Evolutionary conservation across 1,284 basidiomycete genomes (phyloP).

Genomic region (Pseudozyma thailandica): DNA sequence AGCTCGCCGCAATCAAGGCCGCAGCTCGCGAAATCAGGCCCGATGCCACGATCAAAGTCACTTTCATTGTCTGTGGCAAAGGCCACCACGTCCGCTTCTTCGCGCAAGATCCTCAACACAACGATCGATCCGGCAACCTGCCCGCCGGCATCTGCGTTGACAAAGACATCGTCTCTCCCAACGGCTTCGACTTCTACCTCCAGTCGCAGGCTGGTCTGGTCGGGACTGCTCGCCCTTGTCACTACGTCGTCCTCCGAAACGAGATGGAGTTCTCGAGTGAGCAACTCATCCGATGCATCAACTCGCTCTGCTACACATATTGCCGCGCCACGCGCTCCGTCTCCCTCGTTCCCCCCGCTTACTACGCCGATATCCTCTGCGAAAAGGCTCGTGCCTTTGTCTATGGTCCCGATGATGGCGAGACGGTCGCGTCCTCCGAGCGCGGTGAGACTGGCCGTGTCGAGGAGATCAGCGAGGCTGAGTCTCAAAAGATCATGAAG

Average conservation of each 20-base stretch:
- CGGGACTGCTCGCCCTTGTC: constrained; percentile 69
- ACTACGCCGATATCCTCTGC: constrained; percentile 70
- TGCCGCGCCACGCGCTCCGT: constrained; percentile 69
- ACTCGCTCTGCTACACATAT: constrained; percentile 69
- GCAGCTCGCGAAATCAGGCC: constrained; percentile 51
- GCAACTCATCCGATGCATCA: constrained; percentile 62
- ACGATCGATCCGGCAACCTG: constrained; percentile 70
- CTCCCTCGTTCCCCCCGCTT: constrained; percentile 68
- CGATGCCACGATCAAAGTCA: constrained; percentile 66
- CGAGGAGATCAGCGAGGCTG: constrained; percentile 20
- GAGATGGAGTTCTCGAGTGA: constrained; percentile 63
- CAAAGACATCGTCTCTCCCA: constrained; percentile 69
- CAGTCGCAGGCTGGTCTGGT: constrained; percentile 63
- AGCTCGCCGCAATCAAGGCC: constrained; percentile 68
- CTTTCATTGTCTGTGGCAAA: constrained; percentile 53
- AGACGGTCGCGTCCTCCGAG: constrained; percentile 16
- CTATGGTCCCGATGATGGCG: constrained; percentile 62
- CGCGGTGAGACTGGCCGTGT: background rate
- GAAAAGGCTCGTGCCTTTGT: constrained; percentile 69
- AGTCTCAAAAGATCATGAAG: constrained; percentile 31
- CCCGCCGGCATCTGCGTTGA: constrained; percentile 69
- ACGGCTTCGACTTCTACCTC: constrained; percentile 68
- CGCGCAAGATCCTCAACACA: constrained; percentile 60
- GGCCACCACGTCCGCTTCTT: constrained; percentile 70
- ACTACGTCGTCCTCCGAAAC: constrained; percentile 68